Conservation (phyloP, 2,329 filamentous ascomycete species). For the Calonectria naviculata region DNA sequence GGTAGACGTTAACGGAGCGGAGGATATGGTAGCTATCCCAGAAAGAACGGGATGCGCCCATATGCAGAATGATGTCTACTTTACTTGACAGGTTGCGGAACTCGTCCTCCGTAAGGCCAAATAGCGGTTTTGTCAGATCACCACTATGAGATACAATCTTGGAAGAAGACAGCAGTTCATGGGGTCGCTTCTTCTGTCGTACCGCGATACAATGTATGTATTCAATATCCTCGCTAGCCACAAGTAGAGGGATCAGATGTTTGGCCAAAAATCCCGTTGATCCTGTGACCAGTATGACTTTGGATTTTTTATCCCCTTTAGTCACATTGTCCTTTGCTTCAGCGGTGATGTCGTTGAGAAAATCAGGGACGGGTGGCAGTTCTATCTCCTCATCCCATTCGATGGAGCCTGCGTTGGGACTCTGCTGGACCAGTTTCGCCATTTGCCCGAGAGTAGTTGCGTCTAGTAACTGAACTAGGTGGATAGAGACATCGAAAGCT, state of each 20-base stretch:
- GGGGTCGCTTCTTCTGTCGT: neutral
- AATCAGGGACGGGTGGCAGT: neutral
- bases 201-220: conserved; percentile 9
- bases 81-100: conserved; percentile 39
- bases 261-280: neutral
- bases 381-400: neutral
- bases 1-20: no score
- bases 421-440: neutral
- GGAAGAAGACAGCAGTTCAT: no score
- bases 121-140: neutral
- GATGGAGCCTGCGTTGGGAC: neutral
- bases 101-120: conserved; percentile 24
- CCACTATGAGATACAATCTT: neutral
- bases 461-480: neutral
- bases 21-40: conserved; percentile 49
- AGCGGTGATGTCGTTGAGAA: neutral
- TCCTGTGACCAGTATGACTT: neutral
- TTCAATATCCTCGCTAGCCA: no score
- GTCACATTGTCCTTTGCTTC: neutral
- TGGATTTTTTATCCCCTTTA: no score
- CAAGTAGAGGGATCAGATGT: no score
- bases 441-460: neutral
- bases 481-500: neutral
- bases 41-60: conserved; percentile 50
- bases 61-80: conserved; percentile 63